Conservation (phyloP, 2,329 filamentous ascomycete species). For the Ophiosphaerella herpotricha region DNA sequence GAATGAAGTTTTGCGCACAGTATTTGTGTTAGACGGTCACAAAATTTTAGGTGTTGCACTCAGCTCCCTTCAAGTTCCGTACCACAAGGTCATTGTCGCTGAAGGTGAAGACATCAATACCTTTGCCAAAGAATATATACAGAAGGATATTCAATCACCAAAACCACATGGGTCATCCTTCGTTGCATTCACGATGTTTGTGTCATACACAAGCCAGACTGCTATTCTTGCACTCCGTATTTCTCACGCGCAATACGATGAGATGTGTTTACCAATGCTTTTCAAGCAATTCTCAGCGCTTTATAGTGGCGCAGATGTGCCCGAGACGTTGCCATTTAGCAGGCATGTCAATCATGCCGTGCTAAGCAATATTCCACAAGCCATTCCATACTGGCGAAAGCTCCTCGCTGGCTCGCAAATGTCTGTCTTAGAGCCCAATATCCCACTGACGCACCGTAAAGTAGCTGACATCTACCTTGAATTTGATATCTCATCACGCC, state of each 20-base stretch:
- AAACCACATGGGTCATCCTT: conserved; percentile 61
- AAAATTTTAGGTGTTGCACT: conserved; percentile 64
- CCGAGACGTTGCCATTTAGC: conserved; percentile 49
- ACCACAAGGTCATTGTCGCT: conserved; percentile 44
- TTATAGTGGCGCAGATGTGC: conserved; percentile 47
- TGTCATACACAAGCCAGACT: conserved; percentile 61
- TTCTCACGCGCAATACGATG: conserved; percentile 72
- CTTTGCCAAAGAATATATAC: conserved; percentile 60
- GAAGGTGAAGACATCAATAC: conserved; percentile 57
- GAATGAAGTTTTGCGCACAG: conserved; percentile 69
- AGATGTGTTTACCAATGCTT: conserved; percentile 67
- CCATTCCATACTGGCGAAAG: conserved; percentile 64
- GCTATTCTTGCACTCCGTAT: conserved; percentile 63
- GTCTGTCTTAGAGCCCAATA: conserved; percentile 41
- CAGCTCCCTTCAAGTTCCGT: conserved; percentile 56
- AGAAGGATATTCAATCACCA: conserved; percentile 59
- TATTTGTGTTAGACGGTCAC: conserved; percentile 60
- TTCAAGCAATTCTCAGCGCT: conserved; percentile 64
- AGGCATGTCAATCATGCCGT: conserved; percentile 51
- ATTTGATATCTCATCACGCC: conserved; percentile 48
- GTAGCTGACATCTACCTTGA: conserved; percentile 38
- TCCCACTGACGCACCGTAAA: conserved; percentile 34
- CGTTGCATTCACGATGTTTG: conserved; percentile 53
- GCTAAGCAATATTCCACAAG: conserved; percentile 49
- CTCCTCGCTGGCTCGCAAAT: conserved; percentile 62